Evolutionary conservation across 768 basidiomycete genomes (phyloP), one percentile per base, ranked within the genome.

Genomic region (Agaricus blazei): DNA sequence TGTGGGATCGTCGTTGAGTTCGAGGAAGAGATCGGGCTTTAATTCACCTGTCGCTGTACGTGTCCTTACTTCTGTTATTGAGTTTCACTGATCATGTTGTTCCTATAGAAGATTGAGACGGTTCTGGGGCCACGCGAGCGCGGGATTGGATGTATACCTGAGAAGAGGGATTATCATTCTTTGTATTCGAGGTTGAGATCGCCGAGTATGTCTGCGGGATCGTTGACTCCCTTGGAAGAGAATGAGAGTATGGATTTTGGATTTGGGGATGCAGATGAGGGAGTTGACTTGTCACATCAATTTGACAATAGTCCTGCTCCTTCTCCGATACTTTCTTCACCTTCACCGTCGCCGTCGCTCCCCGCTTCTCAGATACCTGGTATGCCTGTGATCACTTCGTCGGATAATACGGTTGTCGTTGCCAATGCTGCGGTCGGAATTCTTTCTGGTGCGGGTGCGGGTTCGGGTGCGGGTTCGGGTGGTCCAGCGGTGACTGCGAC

Each of bases 21-120:
- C 48, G 15, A 37, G 48, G 23, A 49, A 19, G 31, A 14, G 40
- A 31, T 51, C 38, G 3, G 50, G 40, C 9, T 9, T 26, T n/a
- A 27, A 26, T 43, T 52, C 41, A 4, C 51, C 51, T 19, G 51
- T 52, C 31, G 51, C 51, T 34, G 51, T 52, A 29, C 38, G 51
- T 52, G n/a, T 28, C 24, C 6, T 23, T 12, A 19, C 2, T 49
- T 34, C 12, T 38, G 34, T 8, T 34, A 29, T 47, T 31, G 1
- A 28, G 11, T n/a, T 12, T 9, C n/a, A 45, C 5, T 19, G 24
- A 29, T 23, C 7, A 23, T 24, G 24, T 27, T 9, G 7, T 37
- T 23, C 29, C 19, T 23, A 9, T 52, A 52, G 51, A 42, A 52
- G 14, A 52, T 52, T 14, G 41, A 44, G 23, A 52, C 41, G 3